A percentile compares a stretch with the other conserved stretches of the same genome.
Conservation (phyloP, 768 basidiomycete genomes). For the Rhodotorula babjevae region DNA sequence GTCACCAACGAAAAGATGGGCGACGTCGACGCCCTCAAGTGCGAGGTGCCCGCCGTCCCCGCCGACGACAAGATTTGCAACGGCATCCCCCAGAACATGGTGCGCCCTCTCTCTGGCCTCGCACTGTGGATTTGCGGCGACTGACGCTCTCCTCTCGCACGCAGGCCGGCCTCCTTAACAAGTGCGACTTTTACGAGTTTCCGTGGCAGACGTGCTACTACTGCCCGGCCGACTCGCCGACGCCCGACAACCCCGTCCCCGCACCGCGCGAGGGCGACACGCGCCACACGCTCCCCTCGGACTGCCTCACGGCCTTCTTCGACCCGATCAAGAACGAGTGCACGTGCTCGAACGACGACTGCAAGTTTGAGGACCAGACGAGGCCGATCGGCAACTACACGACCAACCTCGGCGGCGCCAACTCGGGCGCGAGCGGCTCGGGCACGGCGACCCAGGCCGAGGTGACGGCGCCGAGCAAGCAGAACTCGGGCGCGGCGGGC, state of each 20-base stretch:
- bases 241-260: constrained; percentile 63
- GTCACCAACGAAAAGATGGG: constrained; percentile 61
- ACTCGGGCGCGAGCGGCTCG: background rate
- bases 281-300: constrained; percentile 56
- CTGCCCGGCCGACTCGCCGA: constrained; percentile 59
- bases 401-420: constrained; percentile 20
- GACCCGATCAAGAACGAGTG: constrained; percentile 67
- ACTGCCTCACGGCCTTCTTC: constrained; percentile 62
- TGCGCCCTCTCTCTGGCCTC: background rate
- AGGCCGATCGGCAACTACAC: constrained; percentile 32
- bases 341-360: constrained; percentile 57
- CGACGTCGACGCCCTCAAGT: constrained; percentile 57
- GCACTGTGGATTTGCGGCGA: too few relatives aligned
- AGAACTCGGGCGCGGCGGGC: constrained; percentile 7
- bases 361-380: constrained; percentile 59
- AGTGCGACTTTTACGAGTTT: constrained; percentile 67
- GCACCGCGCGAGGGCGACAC: constrained; percentile 48
- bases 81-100: constrained; percentile 65
- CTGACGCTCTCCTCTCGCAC: background rate
- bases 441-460: background rate
- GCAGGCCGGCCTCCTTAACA: constrained; percentile 57
- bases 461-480: constrained; percentile 2
- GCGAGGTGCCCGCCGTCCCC: constrained; percentile 58
- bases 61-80: constrained; percentile 68
- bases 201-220: constrained; percentile 83